Conservation (phyloP, 768 basidiomycete species). For the Leccinum uliginosum region DNA sequence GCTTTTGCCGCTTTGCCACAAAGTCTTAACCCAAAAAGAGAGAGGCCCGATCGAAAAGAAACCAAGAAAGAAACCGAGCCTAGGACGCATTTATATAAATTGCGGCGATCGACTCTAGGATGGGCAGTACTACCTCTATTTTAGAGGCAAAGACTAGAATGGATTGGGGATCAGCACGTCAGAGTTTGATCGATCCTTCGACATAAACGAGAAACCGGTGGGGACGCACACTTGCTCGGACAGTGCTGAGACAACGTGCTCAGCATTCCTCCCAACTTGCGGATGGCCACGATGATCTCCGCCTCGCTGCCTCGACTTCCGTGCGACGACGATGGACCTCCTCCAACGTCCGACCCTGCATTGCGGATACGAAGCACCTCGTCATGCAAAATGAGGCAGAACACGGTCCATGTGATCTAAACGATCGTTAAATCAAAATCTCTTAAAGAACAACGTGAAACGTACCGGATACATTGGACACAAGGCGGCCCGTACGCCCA, state of each 20-base stretch:
- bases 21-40: background rate
- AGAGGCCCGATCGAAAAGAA: background rate
- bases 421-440: background rate
- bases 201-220: background rate
- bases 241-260: constrained; percentile 15
- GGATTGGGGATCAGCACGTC: background rate
- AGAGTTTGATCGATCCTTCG: background rate
- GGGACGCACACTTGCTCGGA: constrained; percentile 20
- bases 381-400: constrained; percentile 20
- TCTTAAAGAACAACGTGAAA: background rate
- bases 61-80: background rate
- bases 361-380: constrained; percentile 19
- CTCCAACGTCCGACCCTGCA: background rate
- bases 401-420: constrained; percentile 23
- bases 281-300: constrained; percentile 13
- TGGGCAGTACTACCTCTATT: constrained; percentile 24
- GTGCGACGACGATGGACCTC: background rate
- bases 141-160: constrained; percentile 18
- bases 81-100: background rate
- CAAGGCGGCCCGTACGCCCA: background rate
- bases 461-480: constrained; percentile 20
- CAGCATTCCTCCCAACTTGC: constrained; percentile 12
- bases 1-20: background rate
- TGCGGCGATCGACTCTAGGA: constrained; percentile 18
- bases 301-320: constrained; percentile 5